A percentile compares a stretch with the other conserved stretches of the same genome.
These are phyloP conservation scores for Hypoxylon sp. DNA, from an alignment of 2,329 filamentous ascomycete species.

Conservation along the genomic window DNA sequence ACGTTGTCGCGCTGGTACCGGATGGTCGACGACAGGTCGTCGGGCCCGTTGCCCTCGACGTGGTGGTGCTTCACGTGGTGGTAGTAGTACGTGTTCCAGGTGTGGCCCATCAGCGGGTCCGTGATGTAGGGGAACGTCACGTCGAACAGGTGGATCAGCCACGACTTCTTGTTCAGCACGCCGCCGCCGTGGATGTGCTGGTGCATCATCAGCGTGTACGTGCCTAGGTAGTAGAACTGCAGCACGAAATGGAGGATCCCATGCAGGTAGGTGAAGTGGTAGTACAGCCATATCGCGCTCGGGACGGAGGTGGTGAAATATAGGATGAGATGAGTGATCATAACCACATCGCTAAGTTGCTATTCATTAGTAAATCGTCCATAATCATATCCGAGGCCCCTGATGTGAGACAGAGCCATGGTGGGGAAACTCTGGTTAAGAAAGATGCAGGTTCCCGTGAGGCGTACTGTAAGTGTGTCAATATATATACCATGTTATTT, in stretches of 20 bases:
- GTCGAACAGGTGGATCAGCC: constrained; percentile 64
- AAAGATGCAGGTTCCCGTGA: background rate
- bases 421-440: background rate
- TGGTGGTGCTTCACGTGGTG: constrained; percentile 90
- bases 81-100: constrained; percentile 87
- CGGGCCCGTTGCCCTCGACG: constrained; percentile 81
- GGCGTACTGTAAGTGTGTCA: constrained; percentile 29
- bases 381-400: background rate
- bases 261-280: constrained; percentile 75
- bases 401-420: background rate
- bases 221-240: constrained; percentile 75
- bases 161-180: constrained; percentile 67
- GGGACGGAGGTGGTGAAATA: constrained; percentile 78
- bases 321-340: constrained; percentile 79
- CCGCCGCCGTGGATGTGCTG: constrained; percentile 85
- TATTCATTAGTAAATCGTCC: constrained; percentile 12
- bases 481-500: constrained; percentile 1
- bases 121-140: constrained; percentile 76
- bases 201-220: constrained; percentile 85
- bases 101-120: constrained; percentile 83
- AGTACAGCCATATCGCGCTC: constrained; percentile 72
- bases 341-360: constrained; percentile 72
- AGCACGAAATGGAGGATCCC: constrained; percentile 73
- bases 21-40: constrained; percentile 80
- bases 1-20: constrained; percentile 79